Conservation (phyloP, 2,329 filamentous ascomycete genomes). For the Ophiocordyceps australis region DNA sequence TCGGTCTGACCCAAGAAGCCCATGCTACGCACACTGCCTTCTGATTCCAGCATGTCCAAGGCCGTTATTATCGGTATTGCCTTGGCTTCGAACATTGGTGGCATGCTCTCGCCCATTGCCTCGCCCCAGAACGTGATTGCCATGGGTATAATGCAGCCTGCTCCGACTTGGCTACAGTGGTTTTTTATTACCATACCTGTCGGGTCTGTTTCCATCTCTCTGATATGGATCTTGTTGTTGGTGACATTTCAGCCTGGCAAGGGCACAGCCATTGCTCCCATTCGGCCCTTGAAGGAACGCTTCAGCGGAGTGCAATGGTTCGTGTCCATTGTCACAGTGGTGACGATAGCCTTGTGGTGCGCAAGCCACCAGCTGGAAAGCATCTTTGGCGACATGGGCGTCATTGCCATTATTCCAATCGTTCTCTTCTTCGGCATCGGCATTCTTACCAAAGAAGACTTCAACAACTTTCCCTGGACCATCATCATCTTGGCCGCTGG, state of each 20-base stretch:
- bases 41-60: constrained; percentile 85
- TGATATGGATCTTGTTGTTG: constrained; percentile 81
- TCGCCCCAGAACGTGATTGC: constrained; percentile 97
- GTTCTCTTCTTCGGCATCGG: constrained; percentile 93
- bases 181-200: constrained; percentile 93
- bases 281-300: constrained; percentile 72
- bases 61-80: constrained; percentile 91
- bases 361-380: constrained; percentile 73
- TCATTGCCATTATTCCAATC: constrained; percentile 90
- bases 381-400: constrained; percentile 93
- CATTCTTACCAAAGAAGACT: constrained; percentile 94
- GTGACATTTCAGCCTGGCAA: constrained; percentile 70
- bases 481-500: constrained; percentile 97
- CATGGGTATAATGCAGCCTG: constrained; percentile 83
- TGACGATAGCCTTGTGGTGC: constrained; percentile 85
- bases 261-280: constrained; percentile 79
- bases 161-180: constrained; percentile 88
- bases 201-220: constrained; percentile 68
- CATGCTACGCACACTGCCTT: constrained; percentile 79
- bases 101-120: constrained; percentile 90
- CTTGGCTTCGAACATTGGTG: constrained; percentile 85
- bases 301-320: constrained; percentile 90
- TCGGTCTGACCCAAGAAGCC: constrained; percentile 33
- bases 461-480: constrained; percentile 99
- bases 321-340: constrained; percentile 64